These are phyloP conservation scores for Casuarina glauca DNA, from an alignment of 306 rosid species.

Conservation along the genomic window DNA sequence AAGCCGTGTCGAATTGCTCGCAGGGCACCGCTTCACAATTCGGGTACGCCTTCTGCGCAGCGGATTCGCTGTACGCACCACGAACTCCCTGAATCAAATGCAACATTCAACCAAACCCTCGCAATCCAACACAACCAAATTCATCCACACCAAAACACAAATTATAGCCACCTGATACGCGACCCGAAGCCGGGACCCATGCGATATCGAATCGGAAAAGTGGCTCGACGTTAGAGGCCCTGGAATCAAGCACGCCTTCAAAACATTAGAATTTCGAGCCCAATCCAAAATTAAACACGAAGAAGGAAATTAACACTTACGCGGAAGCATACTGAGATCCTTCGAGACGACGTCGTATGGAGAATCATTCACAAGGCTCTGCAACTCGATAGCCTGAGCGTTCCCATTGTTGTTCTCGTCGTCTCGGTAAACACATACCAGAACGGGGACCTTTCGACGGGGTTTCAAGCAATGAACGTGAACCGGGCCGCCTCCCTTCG, in stretches of 20 bases:
- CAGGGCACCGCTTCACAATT: conserved; percentile 97
- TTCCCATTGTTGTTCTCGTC: conserved; percentile 13
- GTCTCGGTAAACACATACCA: conserved; percentile 33
- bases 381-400: conserved; percentile 40
- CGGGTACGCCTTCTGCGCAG: conserved; percentile 91
- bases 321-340: conserved; percentile 61
- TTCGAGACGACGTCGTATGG: conserved; percentile 44
- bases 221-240: conserved; percentile 75
- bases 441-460: conserved; percentile 31
- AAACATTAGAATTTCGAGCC: background rate
- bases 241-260: conserved; percentile 23
- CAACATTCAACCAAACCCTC: conserved; percentile 21
- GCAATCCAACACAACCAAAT: background rate
- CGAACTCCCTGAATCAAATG: conserved; percentile 67
- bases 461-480: conserved; percentile 29
- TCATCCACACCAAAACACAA: background rate
- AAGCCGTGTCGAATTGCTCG: conserved; percentile 86
- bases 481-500: conserved; percentile 9
- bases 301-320: conserved; percentile 29
- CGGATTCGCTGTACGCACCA: conserved; percentile 93
- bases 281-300: background rate
- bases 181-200: conserved; percentile 75
- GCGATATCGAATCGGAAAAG: conserved; percentile 47
- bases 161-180: conserved; percentile 71
- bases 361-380: conserved; percentile 19